Conservation (phyloP, 1,284 basidiomycete genomes). For the Wolfiporia cocos region DNA sequence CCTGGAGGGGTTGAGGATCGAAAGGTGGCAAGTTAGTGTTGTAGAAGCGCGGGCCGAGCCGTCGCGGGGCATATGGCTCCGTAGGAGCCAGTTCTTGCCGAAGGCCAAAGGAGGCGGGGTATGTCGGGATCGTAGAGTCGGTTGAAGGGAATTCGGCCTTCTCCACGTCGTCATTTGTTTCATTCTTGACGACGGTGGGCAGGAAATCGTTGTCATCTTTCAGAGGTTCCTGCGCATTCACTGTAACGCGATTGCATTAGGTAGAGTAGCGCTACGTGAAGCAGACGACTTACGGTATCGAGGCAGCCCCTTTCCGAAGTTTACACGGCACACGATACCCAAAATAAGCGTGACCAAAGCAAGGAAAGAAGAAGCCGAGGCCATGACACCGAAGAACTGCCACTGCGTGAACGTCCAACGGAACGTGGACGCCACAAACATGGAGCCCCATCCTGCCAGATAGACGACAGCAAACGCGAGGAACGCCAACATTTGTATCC, state of each 20-base stretch:
- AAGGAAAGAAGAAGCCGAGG: slow-evolving; percentile 50
- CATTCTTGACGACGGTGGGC: slow-evolving; percentile 29
- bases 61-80: slow-evolving; percentile 36
- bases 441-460: slow-evolving; percentile 59
- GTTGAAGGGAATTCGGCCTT: slow-evolving; percentile 62
- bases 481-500: slow-evolving; percentile 54
- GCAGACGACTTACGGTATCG: slow-evolving; percentile 49
- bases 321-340: slow-evolving; percentile 60
- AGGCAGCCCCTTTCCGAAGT: slow-evolving; percentile 69
- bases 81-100: slow-evolving; percentile 32
- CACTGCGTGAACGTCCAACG: slow-evolving; percentile 71
- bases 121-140: slow-evolving; percentile 45
- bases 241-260: slow-evolving; percentile 27
- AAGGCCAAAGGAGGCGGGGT: slow-evolving; percentile 42
- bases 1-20: slow-evolving; percentile 20
- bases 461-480: slow-evolving; percentile 53
- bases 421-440: slow-evolving; percentile 69
- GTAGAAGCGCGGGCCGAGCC: slow-evolving; percentile 44
- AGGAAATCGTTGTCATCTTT: slow-evolving; percentile 46
- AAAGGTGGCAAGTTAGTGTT: slow-evolving; percentile 36
- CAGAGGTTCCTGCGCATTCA: slow-evolving; percentile 48
- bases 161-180: slow-evolving; percentile 34
- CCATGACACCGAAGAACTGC: slow-evolving; percentile 67
- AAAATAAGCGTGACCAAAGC: slow-evolving; percentile 49
- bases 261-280: not conserved